These are phyloP conservation scores for Hypoxylon intermedium DNA, from an alignment of 495 filamentous ascomycete species.

Conservation along the genomic window DNA sequence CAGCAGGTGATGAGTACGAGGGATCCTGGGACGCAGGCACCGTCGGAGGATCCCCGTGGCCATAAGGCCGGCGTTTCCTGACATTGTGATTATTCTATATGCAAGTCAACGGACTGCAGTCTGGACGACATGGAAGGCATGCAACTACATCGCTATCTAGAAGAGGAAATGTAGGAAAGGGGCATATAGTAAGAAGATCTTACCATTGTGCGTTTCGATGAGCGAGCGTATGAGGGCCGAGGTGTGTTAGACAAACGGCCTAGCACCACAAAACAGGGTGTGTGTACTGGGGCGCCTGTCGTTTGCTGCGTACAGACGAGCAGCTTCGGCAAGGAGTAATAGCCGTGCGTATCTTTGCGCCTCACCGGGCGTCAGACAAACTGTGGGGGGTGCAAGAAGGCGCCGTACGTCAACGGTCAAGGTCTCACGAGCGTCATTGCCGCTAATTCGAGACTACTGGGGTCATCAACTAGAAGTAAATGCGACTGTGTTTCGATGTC, in stretches of 20 bases:
- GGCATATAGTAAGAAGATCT: conserved; percentile 49
- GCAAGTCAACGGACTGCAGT: conserved; percentile 56
- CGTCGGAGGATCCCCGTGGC: conserved; percentile 49
- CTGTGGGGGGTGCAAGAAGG: conserved; percentile 45
- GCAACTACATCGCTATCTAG: conserved; percentile 40
- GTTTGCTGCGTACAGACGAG: conserved; percentile 35
- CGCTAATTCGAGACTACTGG: conserved; percentile 39
- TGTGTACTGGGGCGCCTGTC: conserved; percentile 31
- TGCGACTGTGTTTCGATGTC: conserved; percentile 36
- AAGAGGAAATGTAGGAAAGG: conserved; percentile 28
- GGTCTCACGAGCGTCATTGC: conserved; percentile 46
- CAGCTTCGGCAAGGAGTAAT: conserved; percentile 21
- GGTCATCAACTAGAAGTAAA: conserved; percentile 35
- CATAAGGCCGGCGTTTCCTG: conserved; percentile 57
- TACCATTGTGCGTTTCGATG: conserved; percentile 52
- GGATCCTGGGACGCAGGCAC: conserved; percentile 49
- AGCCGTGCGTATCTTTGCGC: conserved; percentile 38
- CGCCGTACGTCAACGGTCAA: conserved; percentile 45
- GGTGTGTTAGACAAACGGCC: conserved; percentile 50
- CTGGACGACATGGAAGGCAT: conserved; percentile 33
- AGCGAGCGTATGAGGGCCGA: conserved; percentile 30
- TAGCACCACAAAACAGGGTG: conserved; percentile 41
- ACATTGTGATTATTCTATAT: conserved; percentile 57
- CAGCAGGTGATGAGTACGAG: conserved; percentile 39
- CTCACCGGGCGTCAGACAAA: conserved; percentile 42